These are phyloP conservation scores for thale cress (Arabidopsis thaliana) DNA, from an alignment of 345 rosid genomes.

Conservation along the genomic window DNA sequence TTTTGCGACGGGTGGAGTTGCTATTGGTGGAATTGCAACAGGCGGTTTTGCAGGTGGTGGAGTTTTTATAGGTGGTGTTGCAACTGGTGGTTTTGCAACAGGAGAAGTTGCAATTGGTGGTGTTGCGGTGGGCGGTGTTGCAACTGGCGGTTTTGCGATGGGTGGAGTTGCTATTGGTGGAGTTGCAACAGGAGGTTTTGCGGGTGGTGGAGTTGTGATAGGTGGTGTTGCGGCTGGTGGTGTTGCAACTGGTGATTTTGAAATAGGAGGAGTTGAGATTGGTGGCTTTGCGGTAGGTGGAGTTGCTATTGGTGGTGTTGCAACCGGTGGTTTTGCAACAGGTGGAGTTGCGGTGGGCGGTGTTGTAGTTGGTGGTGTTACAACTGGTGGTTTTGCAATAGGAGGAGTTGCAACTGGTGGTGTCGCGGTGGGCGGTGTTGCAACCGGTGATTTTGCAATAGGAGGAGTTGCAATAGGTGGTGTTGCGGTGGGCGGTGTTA, in stretches of 20 bases:
- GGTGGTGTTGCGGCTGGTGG: background rate
- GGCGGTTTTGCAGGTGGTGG: background rate
- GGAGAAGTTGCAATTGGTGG: background rate
- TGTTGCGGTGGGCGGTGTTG: background rate
- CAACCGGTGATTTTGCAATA: background rate
- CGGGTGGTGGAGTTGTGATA: background rate
- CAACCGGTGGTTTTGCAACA: background rate
- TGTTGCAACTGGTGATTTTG: background rate
- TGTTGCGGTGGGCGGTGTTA: background rate
- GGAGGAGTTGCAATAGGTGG: background rate
- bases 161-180: too few species aligned
- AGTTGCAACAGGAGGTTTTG: background rate
- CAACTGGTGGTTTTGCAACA: too few species aligned
- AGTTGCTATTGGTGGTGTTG: background rate
- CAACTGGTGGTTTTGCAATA: background rate
- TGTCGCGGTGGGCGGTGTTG: background rate
- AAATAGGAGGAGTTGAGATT: background rate
- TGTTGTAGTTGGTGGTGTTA: background rate
- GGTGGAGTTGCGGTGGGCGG: background rate
- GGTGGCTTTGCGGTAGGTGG: background rate
- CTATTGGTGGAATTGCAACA: background rate
- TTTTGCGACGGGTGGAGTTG: background rate
- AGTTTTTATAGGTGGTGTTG: too few species aligned
- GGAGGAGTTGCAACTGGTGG: background rate
- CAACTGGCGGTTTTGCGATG: background rate